Percentiles rank a stretch among this genome's conserved stretches.
Evolutionary conservation across 2,329 filamentous ascomycete genomes (phyloP).

Genomic region (Purpureocillium lavendulum): DNA sequence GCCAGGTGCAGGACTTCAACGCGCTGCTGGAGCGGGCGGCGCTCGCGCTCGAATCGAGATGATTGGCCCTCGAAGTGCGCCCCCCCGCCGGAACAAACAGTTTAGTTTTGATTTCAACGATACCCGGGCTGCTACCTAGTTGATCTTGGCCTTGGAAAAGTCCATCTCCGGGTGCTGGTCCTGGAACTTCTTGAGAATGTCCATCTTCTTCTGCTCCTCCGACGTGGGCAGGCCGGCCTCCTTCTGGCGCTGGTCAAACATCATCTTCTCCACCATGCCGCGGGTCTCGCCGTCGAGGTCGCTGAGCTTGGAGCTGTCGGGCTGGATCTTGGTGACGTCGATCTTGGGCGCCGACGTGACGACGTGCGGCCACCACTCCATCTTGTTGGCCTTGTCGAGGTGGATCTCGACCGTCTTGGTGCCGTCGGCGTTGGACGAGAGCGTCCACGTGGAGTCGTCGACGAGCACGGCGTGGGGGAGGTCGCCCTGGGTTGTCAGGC

Average conservation of each 20-base stretch:
- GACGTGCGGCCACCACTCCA: slow-evolving; percentile 97
- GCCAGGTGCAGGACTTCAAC: slow-evolving; percentile 53
- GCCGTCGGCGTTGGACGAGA: slow-evolving; percentile 64
- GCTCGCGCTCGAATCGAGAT: slow-evolving; percentile 41
- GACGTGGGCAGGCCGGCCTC: slow-evolving; percentile 81
- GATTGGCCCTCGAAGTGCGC: too few species aligned
- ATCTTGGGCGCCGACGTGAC: slow-evolving; percentile 81
- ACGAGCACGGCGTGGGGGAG: slow-evolving; percentile 70
- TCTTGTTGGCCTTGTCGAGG: slow-evolving; percentile 92
- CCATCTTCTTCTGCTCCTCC: slow-evolving; percentile 91
- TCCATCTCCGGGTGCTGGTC: slow-evolving; percentile 66
- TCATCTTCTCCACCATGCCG: slow-evolving; percentile 99
- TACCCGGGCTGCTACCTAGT: slow-evolving; percentile 31
- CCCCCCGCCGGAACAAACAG: too few species aligned
- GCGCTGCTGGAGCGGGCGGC: slow-evolving; percentile 54
- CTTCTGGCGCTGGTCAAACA: slow-evolving; percentile 98
- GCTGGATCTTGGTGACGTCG: slow-evolving; percentile 89
- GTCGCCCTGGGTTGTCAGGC: slow-evolving; percentile 54
- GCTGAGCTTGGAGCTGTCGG: slow-evolving; percentile 83
- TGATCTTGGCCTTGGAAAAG: slow-evolving; percentile 62
- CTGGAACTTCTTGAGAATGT: slow-evolving; percentile 91
- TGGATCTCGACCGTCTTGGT: slow-evolving; percentile 65
- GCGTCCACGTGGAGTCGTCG: slow-evolving; percentile 93
- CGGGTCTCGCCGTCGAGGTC: slow-evolving; percentile 93
- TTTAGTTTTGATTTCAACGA: too few species aligned